A percentile compares a stretch with the other conserved stretches of the same genome.
Evolutionary conservation across 495 filamentous ascomycete species (phyloP).

Genomic region (Hyaloscypha variabilis): DNA sequence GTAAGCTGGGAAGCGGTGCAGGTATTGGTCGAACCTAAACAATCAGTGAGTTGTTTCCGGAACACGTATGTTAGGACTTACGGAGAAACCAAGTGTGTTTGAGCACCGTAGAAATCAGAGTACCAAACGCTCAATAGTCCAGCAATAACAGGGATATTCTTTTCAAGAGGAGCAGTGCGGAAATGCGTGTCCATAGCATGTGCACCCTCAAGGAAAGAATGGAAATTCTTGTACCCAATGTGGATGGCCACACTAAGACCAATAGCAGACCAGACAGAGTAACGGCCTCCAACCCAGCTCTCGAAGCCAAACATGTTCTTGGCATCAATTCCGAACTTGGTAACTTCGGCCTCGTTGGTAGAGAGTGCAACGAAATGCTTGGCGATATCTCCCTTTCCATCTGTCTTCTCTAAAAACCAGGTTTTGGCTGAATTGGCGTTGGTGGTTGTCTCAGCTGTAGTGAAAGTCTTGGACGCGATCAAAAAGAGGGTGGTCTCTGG

Average conservation of each 20-base stretch:
- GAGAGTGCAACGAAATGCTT: conserved; percentile 99
- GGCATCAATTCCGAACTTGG: conserved; percentile 96
- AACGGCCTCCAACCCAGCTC: conserved; percentile 97
- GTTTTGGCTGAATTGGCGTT: conserved; percentile 96
- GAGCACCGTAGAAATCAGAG: conserved; percentile 96
- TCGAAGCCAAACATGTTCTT: conserved; percentile 99
- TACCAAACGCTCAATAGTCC: conserved; percentile 97
- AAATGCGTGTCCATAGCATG: conserved; percentile 99
- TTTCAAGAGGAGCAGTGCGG: conserved; percentile 81
- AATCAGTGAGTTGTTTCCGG: conserved; percentile 8
- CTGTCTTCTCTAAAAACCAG: conserved; percentile 90
- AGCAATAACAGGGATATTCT: conserved; percentile 93
- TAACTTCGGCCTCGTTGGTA: conserved; percentile 92
- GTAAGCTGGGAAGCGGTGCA: conserved; percentile 98
- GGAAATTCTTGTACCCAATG: conserved; percentile 96
- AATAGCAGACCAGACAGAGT: conserved; percentile 98
- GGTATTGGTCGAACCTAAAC: conserved; percentile 90
- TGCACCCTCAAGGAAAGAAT: conserved; percentile 92
- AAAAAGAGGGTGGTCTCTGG: conserved; percentile 98
- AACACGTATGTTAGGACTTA: conserved; percentile 39
- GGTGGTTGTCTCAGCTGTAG: conserved; percentile 93
- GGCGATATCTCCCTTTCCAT: conserved; percentile 79
- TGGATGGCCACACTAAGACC: conserved; percentile 92
- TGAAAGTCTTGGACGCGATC: conserved; percentile 98
- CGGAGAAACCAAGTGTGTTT: conserved; percentile 95